Percentiles rank a stretch among this genome's conserved stretches.
Evolutionary conservation across 2,329 filamentous ascomycete species (phyloP).

Genomic region (Alternaria gaisen): DNA sequence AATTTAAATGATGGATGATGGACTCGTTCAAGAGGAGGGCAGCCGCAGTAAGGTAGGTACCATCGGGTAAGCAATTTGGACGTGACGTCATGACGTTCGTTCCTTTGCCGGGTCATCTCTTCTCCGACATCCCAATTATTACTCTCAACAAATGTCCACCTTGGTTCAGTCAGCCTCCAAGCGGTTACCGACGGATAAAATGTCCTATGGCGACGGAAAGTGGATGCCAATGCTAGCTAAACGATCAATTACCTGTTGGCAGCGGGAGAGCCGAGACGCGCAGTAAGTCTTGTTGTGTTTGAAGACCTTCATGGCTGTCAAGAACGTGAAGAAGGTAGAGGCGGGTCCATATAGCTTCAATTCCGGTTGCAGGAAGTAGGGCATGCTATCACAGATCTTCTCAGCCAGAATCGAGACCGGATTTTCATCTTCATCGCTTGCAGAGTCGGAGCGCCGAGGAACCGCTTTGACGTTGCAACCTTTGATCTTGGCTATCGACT

Average conservation of each 20-base stretch:
- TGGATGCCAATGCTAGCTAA: conserved; percentile 8
- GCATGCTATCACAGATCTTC: conserved; percentile 12
- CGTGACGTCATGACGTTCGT: conserved; percentile 1
- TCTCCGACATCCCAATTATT: neutral
- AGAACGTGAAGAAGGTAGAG: conserved; percentile 9
- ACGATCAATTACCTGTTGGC: neutral
- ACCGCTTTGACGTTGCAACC: neutral
- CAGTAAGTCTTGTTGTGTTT: neutral
- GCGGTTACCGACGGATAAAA: neutral
- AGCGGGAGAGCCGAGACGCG: neutral
- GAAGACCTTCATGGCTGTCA: conserved; percentile 7
- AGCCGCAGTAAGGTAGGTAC: neutral
- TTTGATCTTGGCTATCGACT: neutral
- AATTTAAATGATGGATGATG: neutral
- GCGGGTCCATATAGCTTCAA: conserved; percentile 4
- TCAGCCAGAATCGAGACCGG: conserved; percentile 6
- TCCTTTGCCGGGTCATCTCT: neutral
- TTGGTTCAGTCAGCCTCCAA: too few species aligned
- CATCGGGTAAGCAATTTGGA: neutral
- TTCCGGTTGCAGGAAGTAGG: conserved; percentile 12
- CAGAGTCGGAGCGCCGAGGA: neutral
- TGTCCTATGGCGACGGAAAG: neutral
- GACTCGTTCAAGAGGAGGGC: neutral
- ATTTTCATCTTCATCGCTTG: neutral
- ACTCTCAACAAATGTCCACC: neutral